phyloP scores from a whole-genome alignment of 2,329 filamentous ascomycete species.

The Neobulgaria alba region DNA sequence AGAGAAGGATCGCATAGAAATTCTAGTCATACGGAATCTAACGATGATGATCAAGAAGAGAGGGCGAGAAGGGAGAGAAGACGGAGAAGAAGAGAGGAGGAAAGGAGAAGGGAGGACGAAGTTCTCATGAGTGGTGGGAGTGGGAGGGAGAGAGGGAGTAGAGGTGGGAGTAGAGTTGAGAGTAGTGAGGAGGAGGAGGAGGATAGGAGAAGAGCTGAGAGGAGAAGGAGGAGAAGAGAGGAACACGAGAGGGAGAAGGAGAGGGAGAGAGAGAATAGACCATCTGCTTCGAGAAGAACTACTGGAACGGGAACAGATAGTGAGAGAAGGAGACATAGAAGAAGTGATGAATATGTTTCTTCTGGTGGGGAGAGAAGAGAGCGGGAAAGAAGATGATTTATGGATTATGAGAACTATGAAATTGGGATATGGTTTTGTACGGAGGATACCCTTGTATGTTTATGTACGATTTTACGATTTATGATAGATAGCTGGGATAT shows the following conservation, averaged over 20 bases:
- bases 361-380: too few species aligned
- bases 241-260: background rate
- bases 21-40: too few species aligned
- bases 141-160: background rate
- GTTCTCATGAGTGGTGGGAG: background rate
- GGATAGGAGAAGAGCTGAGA: too few species aligned
- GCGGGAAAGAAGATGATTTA: too few species aligned
- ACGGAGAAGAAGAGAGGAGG: background rate
- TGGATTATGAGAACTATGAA: too few species aligned
- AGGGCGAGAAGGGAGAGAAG: background rate
- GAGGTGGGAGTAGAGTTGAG: background rate
- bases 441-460: too few species aligned
- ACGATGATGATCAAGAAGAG: background rate
- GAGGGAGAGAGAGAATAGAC: background rate
- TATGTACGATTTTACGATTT: too few species aligned
- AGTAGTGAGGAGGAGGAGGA: background rate
- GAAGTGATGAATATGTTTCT: background rate
- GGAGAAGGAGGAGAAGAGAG: background rate
- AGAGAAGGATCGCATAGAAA: too few species aligned
- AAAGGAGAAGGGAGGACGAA: background rate
- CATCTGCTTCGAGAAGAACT: background rate
- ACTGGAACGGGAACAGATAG: background rate
- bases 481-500: too few species aligned
- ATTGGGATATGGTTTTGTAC: too few species aligned
- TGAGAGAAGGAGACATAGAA: background rate